Evolutionary conservation across 371 early-diverging fungal genomes (phyloP).

Genomic region (Blakeslea trispora): DNA sequence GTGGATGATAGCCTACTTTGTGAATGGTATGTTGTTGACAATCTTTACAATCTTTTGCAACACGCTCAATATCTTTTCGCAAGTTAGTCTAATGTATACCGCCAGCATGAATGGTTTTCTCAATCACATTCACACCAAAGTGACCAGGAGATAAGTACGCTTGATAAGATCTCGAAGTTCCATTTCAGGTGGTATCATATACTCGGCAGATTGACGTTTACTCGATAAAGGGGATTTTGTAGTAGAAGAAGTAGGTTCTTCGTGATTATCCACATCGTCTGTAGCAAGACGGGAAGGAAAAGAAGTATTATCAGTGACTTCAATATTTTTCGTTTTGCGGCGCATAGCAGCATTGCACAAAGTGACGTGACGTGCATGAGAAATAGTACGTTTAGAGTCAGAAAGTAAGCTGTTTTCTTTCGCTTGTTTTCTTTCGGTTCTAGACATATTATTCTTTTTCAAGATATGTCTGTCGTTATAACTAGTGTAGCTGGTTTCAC

Average conservation of each 20-base stretch:
- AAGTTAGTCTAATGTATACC: conserved; percentile 17
- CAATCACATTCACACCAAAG: conserved; percentile 11
- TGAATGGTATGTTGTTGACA: conserved; percentile 2
- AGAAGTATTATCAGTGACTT: no score
- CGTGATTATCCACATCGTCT: no score
- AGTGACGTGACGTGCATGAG: background rate
- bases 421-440: no score
- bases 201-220: background rate
- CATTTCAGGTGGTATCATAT: conserved; percentile 8
- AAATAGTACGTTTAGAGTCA: background rate
- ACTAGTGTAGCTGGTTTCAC: background rate
- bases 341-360: background rate
- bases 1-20: conserved; percentile 7
- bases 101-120: background rate
- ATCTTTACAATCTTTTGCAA: background rate
- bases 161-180: conserved; percentile 10
- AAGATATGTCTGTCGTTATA: background rate
- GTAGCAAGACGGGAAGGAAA: no score
- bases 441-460: background rate
- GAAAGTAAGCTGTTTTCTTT: no score
- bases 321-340: no score
- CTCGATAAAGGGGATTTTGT: background rate
- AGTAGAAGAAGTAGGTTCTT: no score
- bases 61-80: background rate
- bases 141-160: conserved; percentile 22